Percentiles rank a stretch among this genome's conserved stretches.
Evolutionary conservation across 208 protist genomes (phyloP).

Genomic region (Crithidia brevicula): DNA sequence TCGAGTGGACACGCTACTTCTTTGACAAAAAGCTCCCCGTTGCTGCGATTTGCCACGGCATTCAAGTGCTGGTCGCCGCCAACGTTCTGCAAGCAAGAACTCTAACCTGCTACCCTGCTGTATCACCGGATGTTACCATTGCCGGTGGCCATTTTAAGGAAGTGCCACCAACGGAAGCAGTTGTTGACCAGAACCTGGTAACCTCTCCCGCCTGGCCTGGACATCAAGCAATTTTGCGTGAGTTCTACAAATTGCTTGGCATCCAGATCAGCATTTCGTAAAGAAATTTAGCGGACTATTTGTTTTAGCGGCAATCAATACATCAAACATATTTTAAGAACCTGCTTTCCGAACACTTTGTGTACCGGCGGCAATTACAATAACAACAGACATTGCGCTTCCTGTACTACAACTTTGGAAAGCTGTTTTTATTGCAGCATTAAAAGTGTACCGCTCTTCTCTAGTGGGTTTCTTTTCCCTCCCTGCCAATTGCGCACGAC

Average conservation of each 20-base stretch:
- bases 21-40: constrained; percentile 44
- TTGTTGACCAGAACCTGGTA: constrained; percentile 39
- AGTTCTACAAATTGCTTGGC: constrained; percentile 34
- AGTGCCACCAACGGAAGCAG: constrained; percentile 37
- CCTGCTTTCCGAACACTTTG: no score
- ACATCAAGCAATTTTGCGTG: constrained; percentile 28
- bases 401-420: no score
- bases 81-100: constrained; percentile 30
- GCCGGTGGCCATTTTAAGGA: constrained; percentile 37
- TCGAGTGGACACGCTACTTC: constrained; percentile 38
- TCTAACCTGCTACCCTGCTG: constrained; percentile 43
- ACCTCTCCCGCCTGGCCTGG: constrained; percentile 40
- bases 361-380: no score
- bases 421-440: not conserved
- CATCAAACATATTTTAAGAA: no score
- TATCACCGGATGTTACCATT: constrained; percentile 32
- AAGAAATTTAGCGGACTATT: constrained; percentile 2
- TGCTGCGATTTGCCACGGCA: constrained; percentile 40
- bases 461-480: no score
- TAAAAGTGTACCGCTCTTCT: no score
- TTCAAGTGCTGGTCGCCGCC: constrained; percentile 37
- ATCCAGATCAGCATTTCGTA: constrained; percentile 26
- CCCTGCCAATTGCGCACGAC: no score
- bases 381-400: no score
- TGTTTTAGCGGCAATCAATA: no score